A percentile compares a stretch with the other conserved stretches of the same genome.
These are phyloP conservation scores for Fusarium sp. DNA, from an alignment of 2,329 filamentous ascomycete genomes.

Conservation along the genomic window DNA sequence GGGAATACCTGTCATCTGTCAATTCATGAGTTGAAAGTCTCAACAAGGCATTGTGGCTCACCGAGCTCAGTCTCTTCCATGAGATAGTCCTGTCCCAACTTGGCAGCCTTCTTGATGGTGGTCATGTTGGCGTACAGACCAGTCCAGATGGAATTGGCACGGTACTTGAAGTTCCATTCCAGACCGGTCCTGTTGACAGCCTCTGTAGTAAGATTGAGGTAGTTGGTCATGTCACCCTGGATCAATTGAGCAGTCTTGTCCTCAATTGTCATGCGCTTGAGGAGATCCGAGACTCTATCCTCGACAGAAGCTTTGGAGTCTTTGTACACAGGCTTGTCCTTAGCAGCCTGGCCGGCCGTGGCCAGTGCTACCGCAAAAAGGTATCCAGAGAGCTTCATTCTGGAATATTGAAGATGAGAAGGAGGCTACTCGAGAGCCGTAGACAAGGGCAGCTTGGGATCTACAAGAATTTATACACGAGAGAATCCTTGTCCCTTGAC, in stretches of 20 bases:
- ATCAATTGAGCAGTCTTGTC: conserved; percentile 79
- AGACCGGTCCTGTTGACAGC: conserved; percentile 76
- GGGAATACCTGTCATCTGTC: conserved; percentile 67
- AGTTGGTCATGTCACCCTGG: conserved; percentile 78
- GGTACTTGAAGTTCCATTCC: conserved; percentile 72
- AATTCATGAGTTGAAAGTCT: not conserved
- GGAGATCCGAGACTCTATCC: conserved; percentile 73
- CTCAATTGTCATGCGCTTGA: conserved; percentile 78
- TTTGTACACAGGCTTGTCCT: conserved; percentile 66
- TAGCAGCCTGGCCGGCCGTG: conserved; percentile 43
- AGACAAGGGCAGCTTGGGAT: conserved; percentile 11
- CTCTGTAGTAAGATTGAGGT: conserved; percentile 75
- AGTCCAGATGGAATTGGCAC: conserved; percentile 78
- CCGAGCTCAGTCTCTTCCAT: conserved; percentile 59
- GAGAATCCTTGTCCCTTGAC: conserved; percentile 2
- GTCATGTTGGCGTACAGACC: conserved; percentile 74
- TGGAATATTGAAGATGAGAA: conserved; percentile 13
- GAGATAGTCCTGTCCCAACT: conserved; percentile 76
- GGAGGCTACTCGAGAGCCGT: conserved; percentile 13
- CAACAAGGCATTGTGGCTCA: conserved; percentile 48
- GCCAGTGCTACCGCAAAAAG: conserved; percentile 43
- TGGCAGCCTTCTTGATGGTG: conserved; percentile 72
- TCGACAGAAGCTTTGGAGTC: conserved; percentile 71
- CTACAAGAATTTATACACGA: conserved; percentile 25
- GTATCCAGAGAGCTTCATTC: conserved; percentile 49